These are phyloP conservation scores for Ogataea nakhonphanomensis DNA, from an alignment of 805 yeast species.

Conservation along the genomic window DNA sequence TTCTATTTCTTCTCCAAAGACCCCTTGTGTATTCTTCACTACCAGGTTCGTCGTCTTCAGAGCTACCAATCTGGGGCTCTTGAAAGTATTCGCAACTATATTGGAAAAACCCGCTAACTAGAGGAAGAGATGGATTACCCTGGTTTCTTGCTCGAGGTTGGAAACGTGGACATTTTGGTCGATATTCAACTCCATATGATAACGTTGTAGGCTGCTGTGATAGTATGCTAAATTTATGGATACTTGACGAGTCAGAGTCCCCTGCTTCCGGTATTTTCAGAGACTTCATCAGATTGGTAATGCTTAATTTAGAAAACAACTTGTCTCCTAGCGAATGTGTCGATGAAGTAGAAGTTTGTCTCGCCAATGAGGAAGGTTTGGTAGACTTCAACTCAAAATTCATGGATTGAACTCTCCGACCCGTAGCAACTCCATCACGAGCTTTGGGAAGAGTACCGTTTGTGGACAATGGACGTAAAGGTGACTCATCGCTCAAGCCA, in stretches of 20 bases:
- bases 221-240: slow-evolving; percentile 24
- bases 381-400: slow-evolving; percentile 14
- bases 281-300: slow-evolving; percentile 21
- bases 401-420: slow-evolving; percentile 27
- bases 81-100: slow-evolving; percentile 89
- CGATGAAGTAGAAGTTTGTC: slow-evolving; percentile 25
- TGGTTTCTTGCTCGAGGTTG: slow-evolving; percentile 28
- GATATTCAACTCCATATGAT: slow-evolving; percentile 42
- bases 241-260: slow-evolving; percentile 20
- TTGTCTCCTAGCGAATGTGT: slow-evolving; percentile 22
- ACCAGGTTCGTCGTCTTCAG: slow-evolving; percentile 88
- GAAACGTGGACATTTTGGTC: slow-evolving; percentile 59
- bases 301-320: slow-evolving; percentile 18
- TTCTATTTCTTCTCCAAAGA: slow-evolving; percentile 86
- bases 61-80: slow-evolving; percentile 88
- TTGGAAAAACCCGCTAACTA: slow-evolving; percentile 62
- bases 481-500: neutral
- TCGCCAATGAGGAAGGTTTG: too few species aligned
- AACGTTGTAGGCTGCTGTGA: slow-evolving; percentile 27
- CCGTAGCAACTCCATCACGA: neutral
- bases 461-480: slow-evolving; percentile 10
- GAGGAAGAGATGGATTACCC: slow-evolving; percentile 47
- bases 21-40: slow-evolving; percentile 78
- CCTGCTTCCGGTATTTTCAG: slow-evolving; percentile 24
- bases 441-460: slow-evolving; percentile 7